Evolutionary conservation across 192 early-diverging fungal species (phyloP).

Genomic region (Linnemannia elongata): DNA sequence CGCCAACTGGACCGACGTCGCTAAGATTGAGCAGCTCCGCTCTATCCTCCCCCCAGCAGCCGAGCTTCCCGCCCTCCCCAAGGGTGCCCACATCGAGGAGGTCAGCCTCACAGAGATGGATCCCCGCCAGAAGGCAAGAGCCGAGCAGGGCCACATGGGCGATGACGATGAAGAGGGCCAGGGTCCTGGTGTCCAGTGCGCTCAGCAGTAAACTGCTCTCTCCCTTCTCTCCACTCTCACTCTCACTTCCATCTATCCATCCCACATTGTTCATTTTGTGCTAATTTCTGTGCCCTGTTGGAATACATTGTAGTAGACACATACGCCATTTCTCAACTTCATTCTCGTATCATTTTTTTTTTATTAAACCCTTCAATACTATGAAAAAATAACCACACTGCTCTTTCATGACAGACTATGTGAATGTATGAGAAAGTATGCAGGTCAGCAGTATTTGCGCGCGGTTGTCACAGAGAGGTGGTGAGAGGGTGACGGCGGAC

Average conservation of each 20-base stretch:
- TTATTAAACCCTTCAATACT: background rate
- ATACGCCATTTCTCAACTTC: background rate
- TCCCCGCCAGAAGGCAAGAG: constrained; percentile 74
- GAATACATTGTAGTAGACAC: constrained; percentile 11
- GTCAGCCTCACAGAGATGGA: constrained; percentile 85
- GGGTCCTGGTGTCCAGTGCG: constrained; percentile 93
- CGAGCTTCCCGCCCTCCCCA: constrained; percentile 61
- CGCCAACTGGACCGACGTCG: constrained; percentile 81
- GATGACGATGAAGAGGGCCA: constrained; percentile 78
- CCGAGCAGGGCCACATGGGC: constrained; percentile 69
- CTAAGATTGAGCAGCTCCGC: constrained; percentile 83
- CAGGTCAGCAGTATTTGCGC: too few relatives aligned
- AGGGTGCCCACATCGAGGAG: constrained; percentile 82
- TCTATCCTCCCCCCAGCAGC: constrained; percentile 84
- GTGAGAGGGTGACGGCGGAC: background rate
- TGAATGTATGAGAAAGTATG: too few relatives aligned
- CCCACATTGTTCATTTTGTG: constrained; percentile 11
- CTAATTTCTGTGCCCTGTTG: background rate
- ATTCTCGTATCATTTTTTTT: background rate
- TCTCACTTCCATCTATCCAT: background rate
- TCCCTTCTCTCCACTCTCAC: background rate
- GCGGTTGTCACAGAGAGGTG: too few relatives aligned
- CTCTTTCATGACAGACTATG: too few relatives aligned
- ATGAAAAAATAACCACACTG: background rate
- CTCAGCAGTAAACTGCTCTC: constrained; percentile 84